Base-by-base conservation (phyloP, 2,329 filamentous ascomycete species). In the Claviceps digitariae region DNA sequence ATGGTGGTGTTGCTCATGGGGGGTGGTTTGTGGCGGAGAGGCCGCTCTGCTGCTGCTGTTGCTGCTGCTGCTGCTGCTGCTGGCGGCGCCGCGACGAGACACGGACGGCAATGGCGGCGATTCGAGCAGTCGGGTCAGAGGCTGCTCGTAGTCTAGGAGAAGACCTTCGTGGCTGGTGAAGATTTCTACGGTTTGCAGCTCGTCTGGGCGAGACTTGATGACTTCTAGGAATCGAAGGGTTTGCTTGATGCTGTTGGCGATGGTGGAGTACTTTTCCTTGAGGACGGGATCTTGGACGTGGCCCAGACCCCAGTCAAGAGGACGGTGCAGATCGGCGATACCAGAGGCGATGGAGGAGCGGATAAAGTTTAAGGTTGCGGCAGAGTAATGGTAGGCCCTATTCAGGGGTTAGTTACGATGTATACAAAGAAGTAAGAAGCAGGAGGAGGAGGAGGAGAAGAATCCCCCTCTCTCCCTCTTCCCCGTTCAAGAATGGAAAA, bases 151-250 rank as follows among this genome's bases (percentile, higher is more conserved):
- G 66, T 96, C 90, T 9, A 98, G 81, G 1, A 96, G 79, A 21
- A 98, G 79, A 4, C 90, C 93, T 69, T 98, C 93, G 67, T 98
- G 93, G 63, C 87, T 94, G 21, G 91, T 96, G 77, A 85, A 98
- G 49, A 98, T 79, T 64, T 98, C 93, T 40, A 96, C 89, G 1
- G 90, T 95, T 65, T 94, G 85, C 34, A 97, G 77, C 64, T 90
- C 84, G 50, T 86, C 83, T 54, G 84, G 85, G 34, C 86, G 89
- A 54, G 93, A 90, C 52, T 93, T 93, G 57, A 97, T 86, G 12
- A 90, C 95, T 62, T 83, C 83, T 81, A 97, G 91, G 79, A 98
- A 97, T 53, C 88, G 86, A 17, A 97, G 76, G 50, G 90, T 91
- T 64, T 96, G 90, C 50, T 86, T 88, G 61, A 98, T 90, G 57